Evolutionary conservation across 768 basidiomycete genomes (phyloP).

Genomic region (Paxillus involutus): DNA sequence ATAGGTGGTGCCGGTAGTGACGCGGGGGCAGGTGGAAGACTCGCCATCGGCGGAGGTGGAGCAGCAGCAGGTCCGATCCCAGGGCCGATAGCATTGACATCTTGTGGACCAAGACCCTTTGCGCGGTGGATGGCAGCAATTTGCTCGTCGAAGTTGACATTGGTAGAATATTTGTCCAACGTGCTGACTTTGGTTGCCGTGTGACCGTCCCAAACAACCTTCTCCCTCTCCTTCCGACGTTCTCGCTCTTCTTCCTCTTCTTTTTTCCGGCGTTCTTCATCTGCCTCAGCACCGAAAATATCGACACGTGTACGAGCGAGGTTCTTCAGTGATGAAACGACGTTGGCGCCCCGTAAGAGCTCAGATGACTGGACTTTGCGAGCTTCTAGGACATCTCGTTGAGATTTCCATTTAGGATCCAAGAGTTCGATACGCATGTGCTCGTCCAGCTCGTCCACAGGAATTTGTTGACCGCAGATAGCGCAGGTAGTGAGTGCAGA

Average conservation of each 20-base stretch:
- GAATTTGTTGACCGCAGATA: constrained; percentile 94
- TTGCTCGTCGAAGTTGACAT: constrained; percentile 96
- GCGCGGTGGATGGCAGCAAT: constrained; percentile 95
- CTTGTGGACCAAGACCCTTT: constrained; percentile 86
- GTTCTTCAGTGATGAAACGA: constrained; percentile 88
- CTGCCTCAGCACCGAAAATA: constrained; percentile 92
- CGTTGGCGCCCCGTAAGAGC: constrained; percentile 88
- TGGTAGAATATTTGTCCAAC: constrained; percentile 88
- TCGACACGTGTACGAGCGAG: constrained; percentile 96
- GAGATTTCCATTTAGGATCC: constrained; percentile 98
- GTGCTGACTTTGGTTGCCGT: constrained; percentile 92
- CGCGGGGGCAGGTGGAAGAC: constrained; percentile 66
- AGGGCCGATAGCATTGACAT: constrained; percentile 78
- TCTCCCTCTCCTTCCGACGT: constrained; percentile 85
- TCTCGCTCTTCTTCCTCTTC: constrained; percentile 87
- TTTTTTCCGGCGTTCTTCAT: constrained; percentile 84
- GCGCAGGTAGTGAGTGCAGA: constrained; percentile 82
- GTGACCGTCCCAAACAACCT: constrained; percentile 98
- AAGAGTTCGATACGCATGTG: constrained; percentile 98
- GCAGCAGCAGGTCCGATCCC: constrained; percentile 83
- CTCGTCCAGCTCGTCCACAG: constrained; percentile 93
- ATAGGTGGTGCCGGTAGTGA: constrained; percentile 72
- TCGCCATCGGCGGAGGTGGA: constrained; percentile 59
- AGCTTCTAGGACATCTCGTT: constrained; percentile 84
- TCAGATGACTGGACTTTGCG: constrained; percentile 90